Conservation (phyloP, 805 yeast genomes). For the Henningerozyma blattae region DNA sequence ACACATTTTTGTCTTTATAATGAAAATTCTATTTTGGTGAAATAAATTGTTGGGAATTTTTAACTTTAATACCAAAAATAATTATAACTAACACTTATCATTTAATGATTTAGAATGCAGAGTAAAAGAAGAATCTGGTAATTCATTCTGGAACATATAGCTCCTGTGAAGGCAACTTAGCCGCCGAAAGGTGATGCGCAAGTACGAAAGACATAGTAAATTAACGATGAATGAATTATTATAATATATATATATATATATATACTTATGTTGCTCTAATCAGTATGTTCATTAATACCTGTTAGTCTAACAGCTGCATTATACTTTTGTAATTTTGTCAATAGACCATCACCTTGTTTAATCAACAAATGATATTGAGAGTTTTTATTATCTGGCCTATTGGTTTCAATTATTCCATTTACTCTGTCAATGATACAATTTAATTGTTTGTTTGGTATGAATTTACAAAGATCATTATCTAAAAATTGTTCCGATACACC, state of each 20-base stretch:
- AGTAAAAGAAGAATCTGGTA: too few species aligned
- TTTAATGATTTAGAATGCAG: too few species aligned
- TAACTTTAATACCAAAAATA: too few species aligned
- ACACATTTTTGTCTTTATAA: too few species aligned
- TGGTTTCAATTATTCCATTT: constrained; percentile 89
- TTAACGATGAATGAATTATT: not conserved
- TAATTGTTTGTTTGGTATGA: constrained; percentile 85
- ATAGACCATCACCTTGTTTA: constrained; percentile 82
- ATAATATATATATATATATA: not conserved
- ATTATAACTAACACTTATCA: too few species aligned
- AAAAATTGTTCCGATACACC: constrained; percentile 81
- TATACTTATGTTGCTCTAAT: not conserved
- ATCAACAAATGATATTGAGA: constrained; percentile 81
- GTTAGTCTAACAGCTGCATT: constrained; percentile 95
- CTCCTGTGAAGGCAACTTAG: too few species aligned
- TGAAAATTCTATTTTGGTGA: too few species aligned
- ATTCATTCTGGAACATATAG: too few species aligned
- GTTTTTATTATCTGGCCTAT: constrained; percentile 92
- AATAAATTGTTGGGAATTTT: too few species aligned
- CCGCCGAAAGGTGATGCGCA: too few species aligned
- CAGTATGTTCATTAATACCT: constrained; percentile 38
- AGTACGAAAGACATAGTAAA: too few species aligned
- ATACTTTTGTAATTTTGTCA: constrained; percentile 91
- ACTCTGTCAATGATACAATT: constrained; percentile 95
- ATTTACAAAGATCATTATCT: constrained; percentile 77